These are phyloP conservation scores for Claviceps paspali DNA, from an alignment of 2,329 filamentous ascomycete genomes.

Conservation along the genomic window DNA sequence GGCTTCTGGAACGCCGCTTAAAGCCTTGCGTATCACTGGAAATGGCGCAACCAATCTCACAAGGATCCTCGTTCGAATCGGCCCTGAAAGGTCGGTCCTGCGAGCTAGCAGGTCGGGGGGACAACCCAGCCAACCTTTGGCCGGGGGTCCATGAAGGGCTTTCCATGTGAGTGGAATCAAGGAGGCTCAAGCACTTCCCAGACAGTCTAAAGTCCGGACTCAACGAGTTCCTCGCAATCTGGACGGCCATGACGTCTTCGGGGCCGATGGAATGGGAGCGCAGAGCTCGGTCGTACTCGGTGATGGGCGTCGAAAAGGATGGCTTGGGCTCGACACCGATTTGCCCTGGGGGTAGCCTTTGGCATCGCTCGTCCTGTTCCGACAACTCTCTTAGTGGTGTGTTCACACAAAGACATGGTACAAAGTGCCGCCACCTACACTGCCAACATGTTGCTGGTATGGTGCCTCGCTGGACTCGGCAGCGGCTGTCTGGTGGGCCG, in stretches of 20 bases:
- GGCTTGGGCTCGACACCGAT: slow-evolving; percentile 30
- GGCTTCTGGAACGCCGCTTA: slow-evolving; percentile 42
- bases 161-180: slow-evolving; percentile 10
- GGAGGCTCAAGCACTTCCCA: slow-evolving; percentile 8
- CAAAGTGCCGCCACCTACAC: slow-evolving; percentile 34
- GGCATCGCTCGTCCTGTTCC: slow-evolving; percentile 19
- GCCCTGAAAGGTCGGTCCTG: slow-evolving; percentile 32
- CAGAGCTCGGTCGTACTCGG: slow-evolving; percentile 43
- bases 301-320: slow-evolving; percentile 43
- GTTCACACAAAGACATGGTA: no score
- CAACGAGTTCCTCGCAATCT: slow-evolving; percentile 37
- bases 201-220: slow-evolving; percentile 27
- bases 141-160: slow-evolving; percentile 16
- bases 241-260: slow-evolving; percentile 37
- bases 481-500: neutral
- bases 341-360: slow-evolving; percentile 17
- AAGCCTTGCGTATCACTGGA: slow-evolving; percentile 35
- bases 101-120: slow-evolving; percentile 45
- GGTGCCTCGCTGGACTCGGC: neutral
- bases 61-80: slow-evolving; percentile 26
- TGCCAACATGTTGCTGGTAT: slow-evolving; percentile 28
- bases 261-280: slow-evolving; percentile 46
- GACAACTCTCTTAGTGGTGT: neutral
- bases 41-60: slow-evolving; percentile 47
- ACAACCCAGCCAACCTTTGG: slow-evolving; percentile 36